A percentile compares a stretch with the other conserved stretches of the same genome.
Conservation (phyloP, 1,139 yeast species). For the Lodderomyces margitis region DNA sequence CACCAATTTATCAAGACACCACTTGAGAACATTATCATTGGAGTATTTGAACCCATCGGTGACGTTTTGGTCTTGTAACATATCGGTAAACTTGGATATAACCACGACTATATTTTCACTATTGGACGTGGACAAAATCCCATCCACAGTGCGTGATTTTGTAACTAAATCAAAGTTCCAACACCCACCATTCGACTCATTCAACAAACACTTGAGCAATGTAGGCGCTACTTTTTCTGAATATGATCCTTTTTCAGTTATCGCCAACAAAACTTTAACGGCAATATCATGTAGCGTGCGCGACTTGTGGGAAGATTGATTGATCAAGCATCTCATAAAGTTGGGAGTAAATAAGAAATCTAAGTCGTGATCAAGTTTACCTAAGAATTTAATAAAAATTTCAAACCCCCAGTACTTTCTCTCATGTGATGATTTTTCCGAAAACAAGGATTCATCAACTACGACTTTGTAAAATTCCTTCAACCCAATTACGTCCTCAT, state of each 20-base stretch:
- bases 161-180: slow-evolving; percentile 78
- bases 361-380: slow-evolving; percentile 19
- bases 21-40: slow-evolving; percentile 52
- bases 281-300: slow-evolving; percentile 71
- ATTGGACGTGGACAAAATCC: slow-evolving; percentile 36
- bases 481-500: slow-evolving; percentile 27
- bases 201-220: slow-evolving; percentile 47
- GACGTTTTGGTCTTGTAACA: slow-evolving; percentile 23
- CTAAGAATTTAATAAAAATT: slow-evolving; percentile 54
- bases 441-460: slow-evolving; percentile 77
- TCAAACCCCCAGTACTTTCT: slow-evolving; percentile 87
- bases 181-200: slow-evolving; percentile 54
- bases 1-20: slow-evolving; percentile 68
- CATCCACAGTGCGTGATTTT: slow-evolving; percentile 65
- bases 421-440: slow-evolving; percentile 77
- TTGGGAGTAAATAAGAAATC: slow-evolving; percentile 61
- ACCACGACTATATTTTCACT: slow-evolving; percentile 10
- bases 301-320: slow-evolving; percentile 69
- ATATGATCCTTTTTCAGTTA: slow-evolving; percentile 44
- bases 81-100: slow-evolving; percentile 19
- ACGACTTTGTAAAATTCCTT: slow-evolving; percentile 78
- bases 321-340: slow-evolving; percentile 69
- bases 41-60: slow-evolving; percentile 18
- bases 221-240: slow-evolving; percentile 23
- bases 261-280: slow-evolving; percentile 43